Base-by-base conservation (phyloP, 805 yeast species). In the Cyberlindnera xylosilytica region DNA sequence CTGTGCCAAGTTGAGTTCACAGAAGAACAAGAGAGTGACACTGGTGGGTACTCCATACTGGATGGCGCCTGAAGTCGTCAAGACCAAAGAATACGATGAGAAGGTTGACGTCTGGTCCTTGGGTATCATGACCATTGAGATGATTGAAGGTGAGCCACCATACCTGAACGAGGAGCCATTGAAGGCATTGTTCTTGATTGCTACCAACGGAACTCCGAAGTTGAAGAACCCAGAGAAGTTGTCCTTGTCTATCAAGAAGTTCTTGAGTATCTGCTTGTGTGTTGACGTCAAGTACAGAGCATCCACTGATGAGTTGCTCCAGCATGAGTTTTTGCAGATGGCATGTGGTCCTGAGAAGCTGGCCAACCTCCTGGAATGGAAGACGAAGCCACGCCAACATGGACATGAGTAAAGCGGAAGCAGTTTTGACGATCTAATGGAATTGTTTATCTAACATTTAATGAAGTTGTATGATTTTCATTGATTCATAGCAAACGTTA, bases 51-150 rank as follows among this genome's bases (percentile, higher is more conserved):
- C 99, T 0, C 99, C 99, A 12, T 93, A 93, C 62, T 93, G 99
- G 99, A 93, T 93, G 99, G 99, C 99, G 0, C 99, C 99, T 1
- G 99, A 93, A 64, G 98, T 93, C 39, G 97, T 93, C 20, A 83
- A 89, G 42, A 83, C 95, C 50, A 88, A 89, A 62, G 97, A 90
- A 57, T 93, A 93, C 58, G 99, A 95, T 44, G 95, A 95, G 42
- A 90, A 95, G 61, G 97, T 93, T 26, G 99, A 93, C 64, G 87
- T 95, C 39, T 93, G 99, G 99, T 88, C 97, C 9, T 68, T 95
- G 51, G 99, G 99, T 52, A 95, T 93, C 52, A 93, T 93, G 98
- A 81, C 90, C 8, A 93, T 93, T 56, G 99, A 93, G 69, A 90
- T 93, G 98, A 81, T 93, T 52, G 99, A 93, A 66, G 96, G 97